Evolutionary conservation across 2,329 filamentous ascomycete species (phyloP), one percentile per base, ranked within the genome.

Genomic region (Botryotinia convoluta): DNA sequence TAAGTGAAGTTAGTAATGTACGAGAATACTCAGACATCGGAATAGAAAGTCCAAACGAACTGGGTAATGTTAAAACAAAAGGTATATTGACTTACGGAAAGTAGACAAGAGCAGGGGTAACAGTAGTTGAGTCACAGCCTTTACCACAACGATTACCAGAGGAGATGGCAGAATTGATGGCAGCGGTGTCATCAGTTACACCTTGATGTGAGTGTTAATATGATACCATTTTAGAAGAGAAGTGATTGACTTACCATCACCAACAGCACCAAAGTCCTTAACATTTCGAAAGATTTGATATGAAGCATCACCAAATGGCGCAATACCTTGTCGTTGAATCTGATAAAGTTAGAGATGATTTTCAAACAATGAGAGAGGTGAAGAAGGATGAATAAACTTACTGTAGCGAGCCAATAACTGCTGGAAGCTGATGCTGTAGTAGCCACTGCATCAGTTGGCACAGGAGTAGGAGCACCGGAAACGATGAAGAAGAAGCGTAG

Each of bases 51-150:
- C 22, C 26, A 65, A 18, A 32, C 32, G 44, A 32, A 18, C 12
- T n/a, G 39, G 35, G 16, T 42, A 42, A 6, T 29, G n/a, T 29
- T 39, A 18, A 4, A 51, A 48, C 20, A 5, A 20, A 57, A 44
- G 48, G 35, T 42, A 14, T 32, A 57, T 26, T 16, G 51, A 72
- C 70, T 72, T 72, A 72, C 70, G 73, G 71, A 85, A 98, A 97
- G 85, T 97, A 98, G 71, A 98, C 90, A 22, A 98, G 85, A 39
- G 93, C 95, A 0, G 95, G 95, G 1, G 90, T 89, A n/a, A 88
- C 88, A 4, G 95, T 98, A 45, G 88, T 89, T 2, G 94, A 97
- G 81, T 96, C 92, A 81, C 95, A 98, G 75, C 90, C 89, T 76
- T 88, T 81, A 57, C 93, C 94, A 80, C 95, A 98, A 61, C 95